A percentile compares a stretch with the other conserved stretches of the same genome.
Evolutionary conservation across 1,139 yeast genomes (phyloP).

Genomic region (Komagataea norvegica): DNA sequence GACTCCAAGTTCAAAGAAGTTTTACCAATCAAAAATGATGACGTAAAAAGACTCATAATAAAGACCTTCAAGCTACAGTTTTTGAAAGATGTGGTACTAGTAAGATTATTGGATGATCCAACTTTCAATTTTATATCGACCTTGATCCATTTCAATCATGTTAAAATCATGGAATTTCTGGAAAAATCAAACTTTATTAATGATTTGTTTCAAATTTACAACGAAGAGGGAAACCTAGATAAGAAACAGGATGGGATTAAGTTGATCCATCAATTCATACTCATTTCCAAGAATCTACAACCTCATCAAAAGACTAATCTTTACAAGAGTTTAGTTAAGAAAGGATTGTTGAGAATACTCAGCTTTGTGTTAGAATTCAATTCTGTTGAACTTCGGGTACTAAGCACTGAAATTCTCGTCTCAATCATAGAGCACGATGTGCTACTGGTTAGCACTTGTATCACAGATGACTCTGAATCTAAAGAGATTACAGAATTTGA

Average conservation of each 20-base stretch:
- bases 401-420: constrained; percentile 80
- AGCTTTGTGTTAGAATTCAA: constrained; percentile 65
- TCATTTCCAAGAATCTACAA: constrained; percentile 68
- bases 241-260: constrained; percentile 58
- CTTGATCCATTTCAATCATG: constrained; percentile 64
- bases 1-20: constrained; percentile 67
- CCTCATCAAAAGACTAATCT: constrained; percentile 60
- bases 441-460: constrained; percentile 39
- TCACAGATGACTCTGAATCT: background rate
- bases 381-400: constrained; percentile 49
- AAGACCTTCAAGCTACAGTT: constrained; percentile 75
- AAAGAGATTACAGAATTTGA: constrained; percentile 1
- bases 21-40: constrained; percentile 52
- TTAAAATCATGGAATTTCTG: constrained; percentile 62
- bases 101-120: constrained; percentile 76
- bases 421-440: constrained; percentile 84
- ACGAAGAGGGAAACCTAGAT: constrained; percentile 16
- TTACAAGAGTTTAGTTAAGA: constrained; percentile 56
- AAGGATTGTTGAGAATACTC: constrained; percentile 68
- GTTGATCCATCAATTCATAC: constrained; percentile 75
- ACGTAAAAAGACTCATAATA: constrained; percentile 53
- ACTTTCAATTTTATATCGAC: constrained; percentile 61
- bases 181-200: constrained; percentile 48
- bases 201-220: constrained; percentile 55
- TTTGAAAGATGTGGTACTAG: constrained; percentile 80